These are phyloP conservation scores for Metarhizium robertsii DNA, from an alignment of 2,329 filamentous ascomycete species.

Conservation along the genomic window DNA sequence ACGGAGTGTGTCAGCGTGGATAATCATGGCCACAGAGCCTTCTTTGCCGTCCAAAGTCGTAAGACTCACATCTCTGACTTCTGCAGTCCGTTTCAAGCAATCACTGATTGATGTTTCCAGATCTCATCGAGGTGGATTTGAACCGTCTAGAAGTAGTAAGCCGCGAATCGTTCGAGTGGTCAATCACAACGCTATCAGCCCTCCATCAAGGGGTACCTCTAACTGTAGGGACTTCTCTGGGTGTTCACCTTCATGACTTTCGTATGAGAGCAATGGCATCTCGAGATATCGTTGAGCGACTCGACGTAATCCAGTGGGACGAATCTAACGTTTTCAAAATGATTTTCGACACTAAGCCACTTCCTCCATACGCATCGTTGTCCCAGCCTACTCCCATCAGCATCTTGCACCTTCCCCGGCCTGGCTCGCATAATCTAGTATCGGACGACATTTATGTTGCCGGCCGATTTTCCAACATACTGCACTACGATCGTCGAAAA, in stretches of 20 bases:
- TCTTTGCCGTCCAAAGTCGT: slow-evolving; percentile 70
- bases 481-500: slow-evolving; percentile 81
- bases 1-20: slow-evolving; percentile 80
- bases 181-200: slow-evolving; percentile 74
- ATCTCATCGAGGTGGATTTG: slow-evolving; percentile 75
- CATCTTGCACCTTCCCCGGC: slow-evolving; percentile 64
- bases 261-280: slow-evolving; percentile 33
- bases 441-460: slow-evolving; percentile 81
- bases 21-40: slow-evolving; percentile 56
- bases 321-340: slow-evolving; percentile 21
- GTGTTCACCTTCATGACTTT: slow-evolving; percentile 75
- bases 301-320: slow-evolving; percentile 19
- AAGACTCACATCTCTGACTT: slow-evolving; percentile 20
- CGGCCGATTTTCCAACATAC: slow-evolving; percentile 78
- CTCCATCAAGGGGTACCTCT: slow-evolving; percentile 58
- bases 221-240: slow-evolving; percentile 74
- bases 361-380: slow-evolving; percentile 57
- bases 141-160: slow-evolving; percentile 60
- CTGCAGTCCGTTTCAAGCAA: background rate
- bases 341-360: slow-evolving; percentile 43
- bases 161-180: slow-evolving; percentile 65
- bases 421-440: slow-evolving; percentile 40
- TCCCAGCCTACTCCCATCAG: slow-evolving; percentile 74
- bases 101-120: slow-evolving; percentile 12
- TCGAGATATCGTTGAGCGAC: slow-evolving; percentile 25